Evolutionary conservation across 208 protist genomes (phyloP).

Genomic region (Wallacemonas sp.): DNA sequence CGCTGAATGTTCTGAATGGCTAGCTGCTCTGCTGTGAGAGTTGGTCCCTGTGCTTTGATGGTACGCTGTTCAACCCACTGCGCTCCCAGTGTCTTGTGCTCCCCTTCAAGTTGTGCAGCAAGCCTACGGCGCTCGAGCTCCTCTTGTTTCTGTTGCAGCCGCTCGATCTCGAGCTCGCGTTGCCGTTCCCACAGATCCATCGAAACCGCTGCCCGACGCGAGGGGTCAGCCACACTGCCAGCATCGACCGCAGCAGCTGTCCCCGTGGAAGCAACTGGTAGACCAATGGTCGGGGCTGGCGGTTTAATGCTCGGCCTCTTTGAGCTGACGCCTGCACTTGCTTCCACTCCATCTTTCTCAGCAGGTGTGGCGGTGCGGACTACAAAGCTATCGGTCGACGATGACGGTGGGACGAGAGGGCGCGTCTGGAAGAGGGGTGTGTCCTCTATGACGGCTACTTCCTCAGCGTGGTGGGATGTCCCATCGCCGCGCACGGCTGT

Average conservation of each 20-base stretch:
- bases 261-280: conserved; percentile 9
- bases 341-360: not conserved
- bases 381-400: not conserved
- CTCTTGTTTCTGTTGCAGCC: conserved; percentile 56
- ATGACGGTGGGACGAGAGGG: not conserved
- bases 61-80: conserved; percentile 52
- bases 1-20: not conserved
- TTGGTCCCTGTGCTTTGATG: not conserved
- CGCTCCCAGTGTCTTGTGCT: conserved; percentile 63
- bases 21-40: not conserved
- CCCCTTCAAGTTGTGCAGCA: conserved; percentile 34
- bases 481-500: too few relatives aligned
- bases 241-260: not conserved
- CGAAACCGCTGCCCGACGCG: conserved; percentile 27
- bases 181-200: conserved; percentile 86
- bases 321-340: not conserved
- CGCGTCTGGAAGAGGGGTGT: conserved; percentile 43
- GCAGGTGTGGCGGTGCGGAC: not conserved
- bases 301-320: conserved; percentile 6
- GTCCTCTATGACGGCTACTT: conserved; percentile 49
- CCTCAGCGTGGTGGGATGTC: not conserved
- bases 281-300: conserved; percentile 21
- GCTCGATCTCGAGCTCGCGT: conserved; percentile 73
- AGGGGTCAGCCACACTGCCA: not conserved
- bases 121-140: conserved; percentile 53